These are phyloP conservation scores for Backusella parvicylindrica DNA, from an alignment of 192 early-diverging fungal genomes.

Conservation along the genomic window DNA sequence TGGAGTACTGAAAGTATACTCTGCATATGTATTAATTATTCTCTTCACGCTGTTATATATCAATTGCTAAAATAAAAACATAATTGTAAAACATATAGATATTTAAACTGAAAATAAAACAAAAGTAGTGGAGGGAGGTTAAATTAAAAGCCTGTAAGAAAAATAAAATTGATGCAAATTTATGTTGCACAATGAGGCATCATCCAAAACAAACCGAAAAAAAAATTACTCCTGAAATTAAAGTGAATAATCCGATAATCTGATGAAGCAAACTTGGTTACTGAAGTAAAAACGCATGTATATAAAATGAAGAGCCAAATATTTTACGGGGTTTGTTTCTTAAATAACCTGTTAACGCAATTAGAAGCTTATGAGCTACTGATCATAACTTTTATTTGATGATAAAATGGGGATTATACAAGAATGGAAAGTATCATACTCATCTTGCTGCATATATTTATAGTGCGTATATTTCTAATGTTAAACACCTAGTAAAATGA, in stretches of 20 bases:
- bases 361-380: neutral
- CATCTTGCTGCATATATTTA: neutral
- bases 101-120: neutral
- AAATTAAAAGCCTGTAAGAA: no score
- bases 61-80: neutral
- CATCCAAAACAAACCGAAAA: neutral
- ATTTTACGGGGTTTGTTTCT: no score
- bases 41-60: neutral
- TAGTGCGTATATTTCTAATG: no score
- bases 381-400: neutral
- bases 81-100: neutral
- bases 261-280: no score
- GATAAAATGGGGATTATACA: neutral
- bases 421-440: neutral
- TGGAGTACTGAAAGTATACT: neutral
- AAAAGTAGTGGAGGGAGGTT: no score
- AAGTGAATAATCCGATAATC: neutral
- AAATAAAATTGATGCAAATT: neutral
- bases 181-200: neutral
- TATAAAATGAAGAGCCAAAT: no score
- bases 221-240: neutral
- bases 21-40: neutral
- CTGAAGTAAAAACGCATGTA: neutral
- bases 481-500: no score
- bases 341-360: neutral